Evolutionary conservation across 2,329 filamentous ascomycete genomes (phyloP), one percentile per base, ranked within the genome.

Genomic region (Penicillium sp.): DNA sequence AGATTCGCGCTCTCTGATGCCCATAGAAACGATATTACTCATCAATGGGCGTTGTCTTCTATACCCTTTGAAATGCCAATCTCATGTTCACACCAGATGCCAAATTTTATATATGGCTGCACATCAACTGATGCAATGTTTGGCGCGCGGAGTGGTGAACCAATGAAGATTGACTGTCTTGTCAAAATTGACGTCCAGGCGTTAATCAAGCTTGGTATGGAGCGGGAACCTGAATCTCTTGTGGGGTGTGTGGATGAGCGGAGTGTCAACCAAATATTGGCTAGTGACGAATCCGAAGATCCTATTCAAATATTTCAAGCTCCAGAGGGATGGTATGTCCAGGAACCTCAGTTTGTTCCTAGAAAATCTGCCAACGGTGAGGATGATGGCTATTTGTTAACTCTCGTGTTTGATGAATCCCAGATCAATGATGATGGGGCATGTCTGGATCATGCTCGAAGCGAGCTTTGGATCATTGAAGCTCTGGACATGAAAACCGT

Each of bases 391-490:
- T 47, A 14, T 11, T 10, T 47, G 2, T 36, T 47, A 18, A 36
- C 29, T 14, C 36, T 47, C 14, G 14, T 47, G 13, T 47, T 47
- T 27, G 44, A 47, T 35, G 44, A 47, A 35, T 47, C 44, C 23
- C 44, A 47, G 30, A 13, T 47, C 13, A 11, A 36, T 35, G 6
- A 10, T 4, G 44, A 47, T 7, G 27, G 44, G 4, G 23, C 13
- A 9, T n/a, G 13, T 7, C 32, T 18, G 7, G 14, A 13, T 2
- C n/a, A 47, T 14, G 29, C 44, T 23, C 13, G 32, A 14, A 47
- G 44, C 35, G 44, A 47, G 30, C 44, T 47, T 26, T 47, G 44
- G 29, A 30, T 47, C 19, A 47, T 47, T 19, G 44, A 47, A n/a
- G 29, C 44, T 6, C 13, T 14, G 14, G 44, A 19, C 3, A 47